Evolutionary conservation across 1,139 yeast species (phyloP), one percentile per base, ranked within the genome.

Genomic region (Protomyces pachydermus): DNA sequence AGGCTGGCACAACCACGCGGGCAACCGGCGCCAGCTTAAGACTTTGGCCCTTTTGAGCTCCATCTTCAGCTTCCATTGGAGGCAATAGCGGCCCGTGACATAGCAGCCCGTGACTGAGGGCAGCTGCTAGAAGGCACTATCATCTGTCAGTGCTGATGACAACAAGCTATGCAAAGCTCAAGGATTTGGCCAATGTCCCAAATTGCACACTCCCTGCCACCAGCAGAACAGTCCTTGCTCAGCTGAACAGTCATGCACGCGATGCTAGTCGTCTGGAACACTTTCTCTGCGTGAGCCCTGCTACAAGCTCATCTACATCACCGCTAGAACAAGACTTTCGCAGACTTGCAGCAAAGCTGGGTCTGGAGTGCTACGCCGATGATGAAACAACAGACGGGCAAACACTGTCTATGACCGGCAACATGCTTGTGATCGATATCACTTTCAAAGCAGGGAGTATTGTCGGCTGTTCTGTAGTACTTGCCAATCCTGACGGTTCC

Each of bases 401-500:
- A 8, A 58, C 48, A 9, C 56, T 58, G 20, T 58, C 62, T 25
- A 39, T 58, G 23, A 58, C 62, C 20, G 62, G 62, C 32, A 51
- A 52, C 25, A 58, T 58, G n/a, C 53, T 58, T 42, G 62, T 58
- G 32, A 55, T 58, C 12, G 62, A 58, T 45, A 28, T 58, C 32
- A 54, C 42, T 14, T 37, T 58, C 34, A 56, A 58, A 3, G 25
- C 45, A 6, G 42, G 18, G 23, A 58, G 32, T 1, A 20, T 58
- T 10, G 32, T n/a, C 3, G 25, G 52, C 23, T 58, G 62, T 52
- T 51, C 62, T 4, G 52, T 58, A 3, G 62, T 58, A 1, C 56
- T 58, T n/a, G 62, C 62, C 42, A 58, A 34, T 10, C 52, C 42
- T 8, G 62, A 58, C 23, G 62, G 62, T 3, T 38, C 54, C 4